Base-by-base conservation (phyloP, 352 stramenopile genomes). In the Blastocystis hominis region DNA sequence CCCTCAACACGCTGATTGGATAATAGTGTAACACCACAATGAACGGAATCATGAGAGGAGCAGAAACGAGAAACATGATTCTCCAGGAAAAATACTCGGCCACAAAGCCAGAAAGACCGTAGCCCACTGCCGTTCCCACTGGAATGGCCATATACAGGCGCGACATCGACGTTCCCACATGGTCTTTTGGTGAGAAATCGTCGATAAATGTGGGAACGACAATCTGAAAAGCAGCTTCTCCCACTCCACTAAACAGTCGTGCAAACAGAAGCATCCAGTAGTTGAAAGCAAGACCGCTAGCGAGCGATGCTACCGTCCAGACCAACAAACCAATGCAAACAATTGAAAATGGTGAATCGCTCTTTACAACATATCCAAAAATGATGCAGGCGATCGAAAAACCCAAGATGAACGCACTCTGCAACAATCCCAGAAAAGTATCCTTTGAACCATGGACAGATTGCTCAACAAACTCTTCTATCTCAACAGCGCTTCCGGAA, bases 161-260 rank as follows among this genome's bases (percentile, higher is more conserved):
- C 20, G 75, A 68, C n/a, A 86, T 75, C 17, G 55, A 86, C 17
- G 55, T 38, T 1, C 75, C 75, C 13, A 86, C 42, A 56, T 36
- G 30, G 24, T 86, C 75, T 42, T 86, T 68, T 70, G 75, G 53
- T 42, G 55, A 36, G 24, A 75, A 86, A 36, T 86, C 75, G 24
- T 86, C 75, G 34, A 86, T 86, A 75, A 75, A 86, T n/a, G 75
- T 46, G 75, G 75, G 75, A 50, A 86, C 75, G 4, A 86, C 61
- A 24, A 86, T 86, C n/a, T 86, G 75, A 86, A 86, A 86, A n/a
- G 75, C 75, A 4, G 75, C 75, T 75, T 86, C 75, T 4, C 75
- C 75, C 38, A 86, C 75, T 54, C 75, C 75, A 86, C 75, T 86
- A 34, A 86, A 69, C 36, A 72, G 20, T 38, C 75, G 55, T n/a